Evolutionary conservation across 768 basidiomycete species (phyloP).

Genomic region (Infundibulicybe gibba): DNA sequence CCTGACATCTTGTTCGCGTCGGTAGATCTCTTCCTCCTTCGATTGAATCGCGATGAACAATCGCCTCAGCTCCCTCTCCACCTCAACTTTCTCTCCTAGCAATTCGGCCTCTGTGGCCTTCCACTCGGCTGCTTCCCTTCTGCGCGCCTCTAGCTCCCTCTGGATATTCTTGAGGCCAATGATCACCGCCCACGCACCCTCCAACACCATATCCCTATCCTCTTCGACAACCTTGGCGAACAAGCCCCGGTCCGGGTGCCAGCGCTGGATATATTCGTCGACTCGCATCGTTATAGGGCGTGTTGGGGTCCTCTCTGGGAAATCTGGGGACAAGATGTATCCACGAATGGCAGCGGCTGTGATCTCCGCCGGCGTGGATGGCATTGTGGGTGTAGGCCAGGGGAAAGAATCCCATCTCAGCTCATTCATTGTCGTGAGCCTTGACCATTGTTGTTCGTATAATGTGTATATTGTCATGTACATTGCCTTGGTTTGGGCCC

Average conservation of each 20-base stretch:
- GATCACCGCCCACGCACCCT: constrained; percentile 69
- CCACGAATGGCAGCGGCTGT: constrained; percentile 50
- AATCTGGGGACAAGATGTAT: constrained; percentile 37
- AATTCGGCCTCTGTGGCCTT: too few relatives aligned
- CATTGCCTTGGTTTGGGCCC: constrained; percentile 48
- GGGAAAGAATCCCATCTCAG: constrained; percentile 69
- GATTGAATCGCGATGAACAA: too few relatives aligned
- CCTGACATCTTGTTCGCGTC: too few relatives aligned
- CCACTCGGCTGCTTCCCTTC: too few relatives aligned
- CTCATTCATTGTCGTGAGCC: constrained; percentile 33
- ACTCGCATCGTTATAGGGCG: constrained; percentile 65
- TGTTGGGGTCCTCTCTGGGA: constrained; percentile 42
- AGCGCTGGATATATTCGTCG: constrained; percentile 69
- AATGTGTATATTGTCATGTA: too few relatives aligned
- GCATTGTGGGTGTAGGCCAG: constrained; percentile 66
- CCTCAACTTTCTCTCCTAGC: too few relatives aligned
- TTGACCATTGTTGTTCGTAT: constrained; percentile 63
- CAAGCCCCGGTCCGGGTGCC: constrained; percentile 76
- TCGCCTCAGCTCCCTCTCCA: too few relatives aligned
- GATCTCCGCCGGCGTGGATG: constrained; percentile 57
- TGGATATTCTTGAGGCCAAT: constrained; percentile 57
- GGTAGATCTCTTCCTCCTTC: background rate
- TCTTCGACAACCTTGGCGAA: constrained; percentile 59
- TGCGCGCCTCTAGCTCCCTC: too few relatives aligned
- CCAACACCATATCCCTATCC: constrained; percentile 64